A percentile compares a stretch with the other conserved stretches of the same genome.
These are phyloP conservation scores for Capsicum pubescens DNA, from an alignment of 257 asterid species.

Conservation along the genomic window DNA sequence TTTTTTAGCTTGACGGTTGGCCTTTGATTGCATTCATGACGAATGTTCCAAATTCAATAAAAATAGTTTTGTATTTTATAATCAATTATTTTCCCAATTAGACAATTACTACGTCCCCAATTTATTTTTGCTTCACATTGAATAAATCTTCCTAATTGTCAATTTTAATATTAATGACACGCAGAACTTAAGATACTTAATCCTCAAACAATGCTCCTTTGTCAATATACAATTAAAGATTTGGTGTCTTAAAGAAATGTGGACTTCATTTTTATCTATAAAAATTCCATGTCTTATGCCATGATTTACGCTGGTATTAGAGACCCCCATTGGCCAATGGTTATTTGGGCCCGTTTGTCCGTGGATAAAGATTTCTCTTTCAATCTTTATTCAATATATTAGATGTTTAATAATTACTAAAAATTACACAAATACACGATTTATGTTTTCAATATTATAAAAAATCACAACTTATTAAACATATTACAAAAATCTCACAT, in stretches of 20 bases:
- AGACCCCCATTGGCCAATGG: slow-evolving; percentile 25
- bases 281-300: slow-evolving; percentile 42
- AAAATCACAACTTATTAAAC: no score
- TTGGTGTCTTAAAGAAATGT: background rate
- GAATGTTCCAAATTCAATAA: slow-evolving; percentile 17
- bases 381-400: no score
- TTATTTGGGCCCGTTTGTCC: background rate
- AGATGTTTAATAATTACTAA: no score
- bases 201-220: background rate
- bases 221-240: slow-evolving; percentile 18
- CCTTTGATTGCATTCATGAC: background rate
- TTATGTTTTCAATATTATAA: no score
- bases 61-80: background rate
- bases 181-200: slow-evolving; percentile 23
- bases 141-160: background rate
- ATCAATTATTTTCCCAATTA: background rate
- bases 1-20: background rate
- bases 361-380: background rate
- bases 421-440: no score
- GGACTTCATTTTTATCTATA: background rate
- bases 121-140: background rate
- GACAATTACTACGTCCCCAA: slow-evolving; percentile 8
- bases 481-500: no score
- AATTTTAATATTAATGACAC: background rate
- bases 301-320: slow-evolving; percentile 41